Conservation (phyloP, 768 basidiomycete species). For the Boletellus sp. region DNA sequence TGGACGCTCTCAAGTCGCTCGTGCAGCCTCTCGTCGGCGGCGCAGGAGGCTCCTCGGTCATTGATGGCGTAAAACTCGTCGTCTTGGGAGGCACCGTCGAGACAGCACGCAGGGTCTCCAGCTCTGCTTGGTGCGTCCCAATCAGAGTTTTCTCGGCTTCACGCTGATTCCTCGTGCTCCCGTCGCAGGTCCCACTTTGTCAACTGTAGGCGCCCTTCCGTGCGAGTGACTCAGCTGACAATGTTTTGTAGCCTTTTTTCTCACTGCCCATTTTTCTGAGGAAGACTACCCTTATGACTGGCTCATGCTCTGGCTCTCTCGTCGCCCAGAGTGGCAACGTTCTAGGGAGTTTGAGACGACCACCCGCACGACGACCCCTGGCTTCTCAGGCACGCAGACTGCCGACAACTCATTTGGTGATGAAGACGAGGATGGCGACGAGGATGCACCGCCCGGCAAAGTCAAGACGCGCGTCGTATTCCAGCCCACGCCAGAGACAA, state of each 20-base stretch:
- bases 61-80: constrained; percentile 89
- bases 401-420: constrained; percentile 56
- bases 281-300: constrained; percentile 90
- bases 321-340: constrained; percentile 84
- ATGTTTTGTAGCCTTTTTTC: constrained; percentile 62
- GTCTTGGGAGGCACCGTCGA: constrained; percentile 86
- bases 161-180: constrained; percentile 8
- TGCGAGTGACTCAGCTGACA: constrained; percentile 8
- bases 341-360: constrained; percentile 89
- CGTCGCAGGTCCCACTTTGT: constrained; percentile 72
- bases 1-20: constrained; percentile 81
- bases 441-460: constrained; percentile 50
- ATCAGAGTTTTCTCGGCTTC: neutral
- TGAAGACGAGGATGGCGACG: constrained; percentile 44
- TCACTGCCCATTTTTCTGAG: constrained; percentile 86
- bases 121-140: constrained; percentile 67
- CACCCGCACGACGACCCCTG: constrained; percentile 65
- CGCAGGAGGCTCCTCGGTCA: constrained; percentile 70
- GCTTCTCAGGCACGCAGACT: constrained; percentile 44
- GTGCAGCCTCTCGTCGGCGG: constrained; percentile 77
- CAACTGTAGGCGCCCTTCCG: constrained; percentile 57
- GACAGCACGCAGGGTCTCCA: constrained; percentile 77
- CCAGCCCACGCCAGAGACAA: constrained; percentile 84
- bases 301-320: constrained; percentile 88
- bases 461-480: constrained; percentile 80